Conservation (phyloP, 2,329 filamentous ascomycete genomes). For the Mollisiaceae sp. region DNA sequence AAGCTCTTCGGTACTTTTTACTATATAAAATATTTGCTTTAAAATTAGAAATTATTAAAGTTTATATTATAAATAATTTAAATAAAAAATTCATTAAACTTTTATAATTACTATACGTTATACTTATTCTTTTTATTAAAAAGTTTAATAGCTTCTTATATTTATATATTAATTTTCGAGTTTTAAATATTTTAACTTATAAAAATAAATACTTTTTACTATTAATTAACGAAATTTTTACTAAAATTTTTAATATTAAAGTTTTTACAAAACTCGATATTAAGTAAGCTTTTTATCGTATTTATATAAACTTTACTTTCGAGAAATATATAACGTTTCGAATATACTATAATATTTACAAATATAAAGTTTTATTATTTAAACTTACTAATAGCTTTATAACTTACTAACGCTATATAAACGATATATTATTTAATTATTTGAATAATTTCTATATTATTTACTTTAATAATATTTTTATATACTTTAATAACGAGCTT, state of each 20-base stretch:
- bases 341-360: too few species aligned
- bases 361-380: too few species aligned
- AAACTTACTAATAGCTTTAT: constrained; percentile 9
- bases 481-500: constrained; percentile 8
- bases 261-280: too few species aligned
- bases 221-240: too few species aligned
- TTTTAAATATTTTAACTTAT: not conserved
- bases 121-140: constrained; percentile 10
- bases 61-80: constrained; percentile 2
- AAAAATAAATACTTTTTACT: too few species aligned
- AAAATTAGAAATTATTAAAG: not conserved
- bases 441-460: constrained; percentile 18
- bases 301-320: too few species aligned
- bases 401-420: constrained; percentile 18
- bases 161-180: constrained; percentile 6
- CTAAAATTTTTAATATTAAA: too few species aligned
- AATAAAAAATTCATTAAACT: not conserved
- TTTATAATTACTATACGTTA: not conserved
- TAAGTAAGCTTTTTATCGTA: too few species aligned
- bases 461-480: too few species aligned
- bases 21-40: too few species aligned
- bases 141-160: not conserved
- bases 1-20: too few species aligned
- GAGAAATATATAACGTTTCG: too few species aligned
- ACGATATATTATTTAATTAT: constrained; percentile 15